Evolutionary conservation across 306 rosid species (phyloP).

Genomic region (Acmispon strigosus): DNA sequence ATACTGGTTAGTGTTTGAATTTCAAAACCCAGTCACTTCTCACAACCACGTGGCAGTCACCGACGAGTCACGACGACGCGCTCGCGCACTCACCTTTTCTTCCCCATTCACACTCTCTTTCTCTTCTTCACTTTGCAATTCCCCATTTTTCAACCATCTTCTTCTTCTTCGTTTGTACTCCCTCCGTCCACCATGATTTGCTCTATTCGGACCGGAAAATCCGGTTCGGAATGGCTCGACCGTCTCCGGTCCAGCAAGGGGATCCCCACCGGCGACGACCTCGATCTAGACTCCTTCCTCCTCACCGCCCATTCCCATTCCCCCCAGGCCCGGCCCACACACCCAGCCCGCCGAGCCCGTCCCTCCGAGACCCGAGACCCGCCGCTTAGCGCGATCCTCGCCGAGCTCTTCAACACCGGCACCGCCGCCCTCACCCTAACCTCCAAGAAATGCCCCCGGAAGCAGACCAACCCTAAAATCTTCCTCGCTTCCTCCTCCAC

Average conservation of each 20-base stretch:
- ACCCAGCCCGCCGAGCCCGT: neutral
- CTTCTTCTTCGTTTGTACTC: neutral
- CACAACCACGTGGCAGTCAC: constrained; percentile 22
- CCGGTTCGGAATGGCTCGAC: constrained; percentile 77
- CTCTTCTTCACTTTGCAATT: neutral
- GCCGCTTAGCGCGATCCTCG: constrained; percentile 43
- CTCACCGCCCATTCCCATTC: constrained; percentile 31
- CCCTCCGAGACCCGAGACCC: constrained; percentile 2
- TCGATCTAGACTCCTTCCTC: constrained; percentile 66
- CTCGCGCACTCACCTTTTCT: neutral
- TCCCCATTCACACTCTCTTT: neutral
- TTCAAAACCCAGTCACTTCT: neutral
- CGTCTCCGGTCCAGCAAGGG: constrained; percentile 88
- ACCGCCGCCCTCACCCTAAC: constrained; percentile 24
- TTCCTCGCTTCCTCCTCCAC: constrained; percentile 26
- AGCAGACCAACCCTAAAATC: constrained; percentile 72
- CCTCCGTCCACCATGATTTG: constrained; percentile 48
- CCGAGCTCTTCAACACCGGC: constrained; percentile 64
- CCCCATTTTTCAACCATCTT: neutral
- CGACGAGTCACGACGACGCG: constrained; percentile 7
- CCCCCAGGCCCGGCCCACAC: neutral
- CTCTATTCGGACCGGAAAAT: constrained; percentile 48
- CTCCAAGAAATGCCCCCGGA: constrained; percentile 56
- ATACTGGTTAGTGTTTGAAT: neutral
- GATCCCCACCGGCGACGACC: constrained; percentile 51